Conservation (phyloP, 305 asterid species). For the Fraxinus platypoda region DNA sequence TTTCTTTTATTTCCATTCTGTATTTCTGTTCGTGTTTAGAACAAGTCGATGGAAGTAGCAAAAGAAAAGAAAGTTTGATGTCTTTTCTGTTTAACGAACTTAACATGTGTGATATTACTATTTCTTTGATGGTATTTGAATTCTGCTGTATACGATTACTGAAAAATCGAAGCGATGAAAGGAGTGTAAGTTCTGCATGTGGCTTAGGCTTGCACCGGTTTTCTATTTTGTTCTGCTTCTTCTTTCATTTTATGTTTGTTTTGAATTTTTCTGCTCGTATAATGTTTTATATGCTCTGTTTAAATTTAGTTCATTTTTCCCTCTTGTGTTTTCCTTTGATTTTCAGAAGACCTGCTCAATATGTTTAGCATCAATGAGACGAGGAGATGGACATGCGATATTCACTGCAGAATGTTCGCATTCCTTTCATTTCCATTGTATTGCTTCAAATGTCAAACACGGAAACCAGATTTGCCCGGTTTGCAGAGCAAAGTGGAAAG, state of each 20-base stretch:
- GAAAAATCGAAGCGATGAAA: neutral
- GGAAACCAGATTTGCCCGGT: constrained; percentile 87
- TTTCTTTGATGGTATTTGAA: neutral
- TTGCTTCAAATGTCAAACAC: constrained; percentile 80
- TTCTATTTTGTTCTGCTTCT: neutral
- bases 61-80: neutral
- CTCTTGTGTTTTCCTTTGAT: neutral
- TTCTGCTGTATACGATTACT: neutral
- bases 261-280: neutral
- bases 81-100: neutral
- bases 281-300: neutral
- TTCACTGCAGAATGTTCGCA: constrained; percentile 93
- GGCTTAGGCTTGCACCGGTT: neutral
- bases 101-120: neutral
- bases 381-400: constrained; percentile 85
- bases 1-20: neutral
- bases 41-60: neutral
- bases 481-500: constrained; percentile 88
- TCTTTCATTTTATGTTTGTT: constrained; percentile 11
- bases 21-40: neutral
- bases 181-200: neutral
- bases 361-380: constrained; percentile 72
- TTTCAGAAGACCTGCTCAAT: constrained; percentile 75
- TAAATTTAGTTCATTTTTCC: neutral
- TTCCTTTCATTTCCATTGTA: constrained; percentile 87